Evolutionary conservation across 2,329 filamentous ascomycete species (phyloP).

Genomic region (Verruconis gallopava): DNA sequence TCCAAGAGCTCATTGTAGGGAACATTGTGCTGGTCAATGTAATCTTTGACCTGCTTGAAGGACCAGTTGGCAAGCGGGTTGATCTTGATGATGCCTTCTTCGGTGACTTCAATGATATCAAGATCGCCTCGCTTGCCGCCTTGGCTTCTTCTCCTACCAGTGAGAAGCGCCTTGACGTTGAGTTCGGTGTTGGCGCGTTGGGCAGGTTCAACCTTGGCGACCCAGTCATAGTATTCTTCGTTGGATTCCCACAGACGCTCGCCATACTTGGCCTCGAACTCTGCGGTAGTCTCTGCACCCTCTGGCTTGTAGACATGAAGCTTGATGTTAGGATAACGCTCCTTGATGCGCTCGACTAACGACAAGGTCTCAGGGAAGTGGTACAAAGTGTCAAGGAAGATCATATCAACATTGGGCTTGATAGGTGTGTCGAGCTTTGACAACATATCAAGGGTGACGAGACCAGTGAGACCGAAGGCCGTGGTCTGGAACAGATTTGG

Average conservation of each 20-base stretch:
- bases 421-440: slow-evolving; percentile 55
- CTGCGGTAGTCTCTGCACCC: slow-evolving; percentile 54
- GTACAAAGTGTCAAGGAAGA: slow-evolving; percentile 42
- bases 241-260: slow-evolving; percentile 72
- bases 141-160: slow-evolving; percentile 81
- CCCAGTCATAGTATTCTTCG: slow-evolving; percentile 86
- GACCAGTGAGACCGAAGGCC: slow-evolving; percentile 37
- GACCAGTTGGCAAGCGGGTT: slow-evolving; percentile 93
- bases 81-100: slow-evolving; percentile 87
- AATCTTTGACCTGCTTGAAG: slow-evolving; percentile 78
- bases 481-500: slow-evolving; percentile 60
- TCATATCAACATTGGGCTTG: slow-evolving; percentile 39
- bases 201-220: slow-evolving; percentile 94
- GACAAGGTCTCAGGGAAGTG: slow-evolving; percentile 39
- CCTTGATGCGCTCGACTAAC: slow-evolving; percentile 53
- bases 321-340: slow-evolving; percentile 62
- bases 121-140: slow-evolving; percentile 84
- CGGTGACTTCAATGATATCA: slow-evolving; percentile 85
- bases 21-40: slow-evolving; percentile 74
- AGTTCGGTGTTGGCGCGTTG: slow-evolving; percentile 82
- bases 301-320: slow-evolving; percentile 86
- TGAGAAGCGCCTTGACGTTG: slow-evolving; percentile 79
- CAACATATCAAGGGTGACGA: slow-evolving; percentile 50
- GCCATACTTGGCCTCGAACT: slow-evolving; percentile 76
- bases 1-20: slow-evolving; percentile 90